Conservation (phyloP, 1,284 basidiomycete genomes). For the Irpex sp. region DNA sequence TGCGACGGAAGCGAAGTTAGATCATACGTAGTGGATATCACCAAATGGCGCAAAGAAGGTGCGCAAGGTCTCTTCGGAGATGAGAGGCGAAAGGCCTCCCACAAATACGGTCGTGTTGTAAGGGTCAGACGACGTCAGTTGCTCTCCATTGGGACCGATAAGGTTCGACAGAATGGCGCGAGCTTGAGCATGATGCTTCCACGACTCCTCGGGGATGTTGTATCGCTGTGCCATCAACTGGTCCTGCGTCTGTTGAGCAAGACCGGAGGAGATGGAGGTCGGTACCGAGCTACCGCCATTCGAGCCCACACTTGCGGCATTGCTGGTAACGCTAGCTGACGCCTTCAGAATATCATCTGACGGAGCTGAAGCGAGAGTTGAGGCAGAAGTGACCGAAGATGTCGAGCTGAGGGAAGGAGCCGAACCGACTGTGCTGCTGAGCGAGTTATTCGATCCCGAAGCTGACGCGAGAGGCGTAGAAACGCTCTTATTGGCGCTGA, state of each 20-base stretch:
- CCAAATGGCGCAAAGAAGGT: constrained; percentile 90
- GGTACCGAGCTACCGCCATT: constrained; percentile 12
- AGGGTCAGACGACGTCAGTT: constrained; percentile 80
- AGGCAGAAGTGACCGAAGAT: constrained; percentile 46
- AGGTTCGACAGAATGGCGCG: constrained; percentile 75
- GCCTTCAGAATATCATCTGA: constrained; percentile 47
- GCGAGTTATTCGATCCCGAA: constrained; percentile 22
- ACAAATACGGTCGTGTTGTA: constrained; percentile 94
- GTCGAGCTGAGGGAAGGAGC: constrained; percentile 54
- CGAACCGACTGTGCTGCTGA: constrained; percentile 41
- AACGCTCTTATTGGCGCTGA: constrained; percentile 51
- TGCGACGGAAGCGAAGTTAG: constrained; percentile 3
- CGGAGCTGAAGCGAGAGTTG: constrained; percentile 38
- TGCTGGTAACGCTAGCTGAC: constrained; percentile 28
- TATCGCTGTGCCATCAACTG: constrained; percentile 45
- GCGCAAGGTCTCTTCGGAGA: constrained; percentile 83
- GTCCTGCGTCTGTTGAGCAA: constrained; percentile 37
- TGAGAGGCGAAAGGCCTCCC: constrained; percentile 81
- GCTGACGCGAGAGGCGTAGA: constrained; percentile 59
- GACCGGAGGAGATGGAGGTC: constrained; percentile 38
- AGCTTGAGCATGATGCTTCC: constrained; percentile 79
- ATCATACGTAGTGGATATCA: constrained; percentile 83
- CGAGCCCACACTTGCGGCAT: constrained; percentile 10
- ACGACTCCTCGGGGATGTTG: constrained; percentile 67
- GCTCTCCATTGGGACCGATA: constrained; percentile 81